phyloP scores from a whole-genome alignment of 306 rosid genomes.

The Delonix regia region DNA sequence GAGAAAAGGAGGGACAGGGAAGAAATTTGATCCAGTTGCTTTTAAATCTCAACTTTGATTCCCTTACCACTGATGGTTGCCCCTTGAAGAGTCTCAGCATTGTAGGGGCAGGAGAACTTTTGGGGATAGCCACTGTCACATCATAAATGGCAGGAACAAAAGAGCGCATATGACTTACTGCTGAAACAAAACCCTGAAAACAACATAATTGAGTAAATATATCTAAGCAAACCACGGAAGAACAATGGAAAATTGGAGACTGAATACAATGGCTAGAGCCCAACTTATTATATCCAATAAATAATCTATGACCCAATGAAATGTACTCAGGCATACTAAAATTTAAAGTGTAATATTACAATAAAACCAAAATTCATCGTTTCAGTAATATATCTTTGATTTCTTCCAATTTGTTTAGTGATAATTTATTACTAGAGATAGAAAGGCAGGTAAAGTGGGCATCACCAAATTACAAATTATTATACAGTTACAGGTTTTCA shows the following conservation, averaged over 20 bases:
- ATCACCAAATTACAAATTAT: not conserved
- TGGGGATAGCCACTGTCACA: constrained; percentile 76
- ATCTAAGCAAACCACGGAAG: not conserved
- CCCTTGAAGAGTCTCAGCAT: constrained; percentile 89
- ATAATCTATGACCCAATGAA: not conserved
- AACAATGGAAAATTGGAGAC: not conserved
- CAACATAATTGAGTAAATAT: constrained; percentile 8
- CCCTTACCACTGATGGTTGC: constrained; percentile 83
- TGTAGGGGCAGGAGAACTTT: constrained; percentile 82
- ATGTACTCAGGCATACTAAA: not conserved
- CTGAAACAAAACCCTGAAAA: constrained; percentile 77
- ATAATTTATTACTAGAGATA: not conserved
- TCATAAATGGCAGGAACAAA: constrained; percentile 78
- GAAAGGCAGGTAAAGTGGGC: not conserved
- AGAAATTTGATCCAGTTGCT: constrained; percentile 2
- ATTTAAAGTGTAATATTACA: too few relatives aligned
- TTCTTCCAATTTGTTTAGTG: not conserved
- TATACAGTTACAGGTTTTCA: not conserved
- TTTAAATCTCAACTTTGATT: constrained; percentile 33
- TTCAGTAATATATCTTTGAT: not conserved
- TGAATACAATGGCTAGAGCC: not conserved
- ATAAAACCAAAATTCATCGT: too few relatives aligned
- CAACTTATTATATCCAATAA: not conserved
- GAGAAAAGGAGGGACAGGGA: not conserved
- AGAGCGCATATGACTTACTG: constrained; percentile 67